phyloP scores from a whole-genome alignment of 257 asterid species.

The Verbascum thapsus region DNA sequence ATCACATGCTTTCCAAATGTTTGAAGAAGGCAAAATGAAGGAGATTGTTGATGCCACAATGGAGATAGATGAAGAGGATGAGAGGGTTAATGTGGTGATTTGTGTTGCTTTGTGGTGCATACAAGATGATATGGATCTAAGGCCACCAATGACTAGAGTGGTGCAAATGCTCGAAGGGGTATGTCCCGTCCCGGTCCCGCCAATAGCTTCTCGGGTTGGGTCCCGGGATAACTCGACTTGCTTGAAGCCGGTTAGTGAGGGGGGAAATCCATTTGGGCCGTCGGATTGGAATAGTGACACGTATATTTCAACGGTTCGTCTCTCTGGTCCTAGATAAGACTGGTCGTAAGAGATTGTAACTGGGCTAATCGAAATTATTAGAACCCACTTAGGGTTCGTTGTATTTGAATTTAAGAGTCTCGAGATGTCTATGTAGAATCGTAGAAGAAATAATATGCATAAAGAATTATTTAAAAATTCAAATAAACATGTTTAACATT shows the following conservation, averaged over 20 bases:
- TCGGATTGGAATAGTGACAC: conserved; percentile 83
- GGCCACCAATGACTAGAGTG: conserved; percentile 91
- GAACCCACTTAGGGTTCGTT: too few relatives aligned
- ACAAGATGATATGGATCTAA: conserved; percentile 78
- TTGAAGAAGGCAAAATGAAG: conserved; percentile 83
- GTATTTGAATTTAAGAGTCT: too few relatives aligned
- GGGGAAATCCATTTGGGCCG: conserved; percentile 81
- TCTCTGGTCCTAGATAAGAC: conserved; percentile 96
- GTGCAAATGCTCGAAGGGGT: conserved; percentile 97
- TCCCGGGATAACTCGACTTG: conserved; percentile 59
- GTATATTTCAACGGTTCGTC: conserved; percentile 73
- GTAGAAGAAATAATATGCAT: too few relatives aligned
- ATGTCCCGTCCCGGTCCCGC: conserved; percentile 72
- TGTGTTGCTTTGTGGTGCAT: conserved; percentile 96
- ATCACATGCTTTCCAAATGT: conserved; percentile 69
- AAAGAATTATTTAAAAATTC: too few relatives aligned
- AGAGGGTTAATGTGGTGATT: conserved; percentile 59
- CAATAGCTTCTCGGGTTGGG: conserved; percentile 62
- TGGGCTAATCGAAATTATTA: too few relatives aligned
- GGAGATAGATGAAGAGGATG: conserved; percentile 61
- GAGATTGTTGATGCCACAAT: conserved; percentile 66
- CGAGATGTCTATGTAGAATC: too few relatives aligned
- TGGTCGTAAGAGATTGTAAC: not conserved
- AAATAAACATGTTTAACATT: too few relatives aligned
- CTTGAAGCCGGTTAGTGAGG: conserved; percentile 64